Conservation (phyloP, 352 stramenopile species). For the Globisporangium paddicum region DNA sequence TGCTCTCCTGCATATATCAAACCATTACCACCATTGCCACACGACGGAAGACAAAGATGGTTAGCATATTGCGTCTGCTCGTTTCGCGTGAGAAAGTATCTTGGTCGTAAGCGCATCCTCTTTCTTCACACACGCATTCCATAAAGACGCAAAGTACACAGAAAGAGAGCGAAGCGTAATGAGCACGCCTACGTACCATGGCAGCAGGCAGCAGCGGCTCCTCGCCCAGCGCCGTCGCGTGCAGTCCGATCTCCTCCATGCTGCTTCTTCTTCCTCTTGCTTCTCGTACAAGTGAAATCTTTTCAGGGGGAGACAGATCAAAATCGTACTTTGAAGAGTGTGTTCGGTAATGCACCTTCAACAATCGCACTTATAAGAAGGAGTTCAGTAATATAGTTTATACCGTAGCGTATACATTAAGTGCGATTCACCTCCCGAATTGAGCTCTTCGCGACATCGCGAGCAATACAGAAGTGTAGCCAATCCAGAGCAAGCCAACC, state of each 20-base stretch:
- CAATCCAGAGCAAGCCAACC: too few species aligned
- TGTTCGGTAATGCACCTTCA: background rate
- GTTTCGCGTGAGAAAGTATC: background rate
- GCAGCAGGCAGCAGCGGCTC: constrained; percentile 47
- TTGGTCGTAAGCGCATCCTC: background rate
- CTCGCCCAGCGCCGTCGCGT: constrained; percentile 29
- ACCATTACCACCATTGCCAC: background rate
- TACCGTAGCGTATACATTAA: too few species aligned
- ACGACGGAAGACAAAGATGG: background rate
- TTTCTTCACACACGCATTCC: too few species aligned
- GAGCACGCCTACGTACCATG: constrained; percentile 22
- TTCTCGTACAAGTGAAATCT: constrained; percentile 9
- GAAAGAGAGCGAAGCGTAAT: background rate
- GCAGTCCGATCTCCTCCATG: constrained; percentile 65
- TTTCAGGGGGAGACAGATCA: constrained; percentile 12
- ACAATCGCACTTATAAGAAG: background rate
- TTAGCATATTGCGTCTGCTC: background rate
- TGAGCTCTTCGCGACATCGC: too few species aligned
- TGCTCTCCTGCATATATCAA: constrained; percentile 28
- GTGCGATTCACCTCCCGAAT: too few species aligned
- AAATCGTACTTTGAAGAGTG: background rate
- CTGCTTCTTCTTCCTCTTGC: constrained; percentile 5
- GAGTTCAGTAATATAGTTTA: background rate
- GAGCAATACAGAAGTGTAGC: too few species aligned
- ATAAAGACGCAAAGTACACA: background rate